Evolutionary conservation across 352 stramenopile species (phyloP), one percentile per base, ranked within the genome.

Genomic region (Albugo candida): DNA sequence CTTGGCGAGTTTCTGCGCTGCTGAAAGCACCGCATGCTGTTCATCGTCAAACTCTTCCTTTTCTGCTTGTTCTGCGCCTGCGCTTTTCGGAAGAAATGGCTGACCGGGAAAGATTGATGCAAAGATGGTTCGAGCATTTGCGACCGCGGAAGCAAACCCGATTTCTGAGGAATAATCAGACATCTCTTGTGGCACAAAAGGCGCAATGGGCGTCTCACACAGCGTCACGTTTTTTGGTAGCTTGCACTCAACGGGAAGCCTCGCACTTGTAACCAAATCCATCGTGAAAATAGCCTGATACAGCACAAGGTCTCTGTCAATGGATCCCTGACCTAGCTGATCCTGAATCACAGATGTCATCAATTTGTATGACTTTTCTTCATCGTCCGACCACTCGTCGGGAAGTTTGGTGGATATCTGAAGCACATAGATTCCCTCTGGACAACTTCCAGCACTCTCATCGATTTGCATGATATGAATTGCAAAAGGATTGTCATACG

Each of bases 391-490:
- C 62, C 65, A 78, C 27, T 73, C 64, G 0, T 39, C 27, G 3
- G 67, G 63, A 20, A 80, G 35, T 2, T 61, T 48, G 59, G 70
- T 85, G 10, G 70, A 74, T 6, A 91, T 49, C 17, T 88, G 76
- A 21, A 86, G 59, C 0, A 84, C 47, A 34, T 65, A 84, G 11
- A 60, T 63, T 13, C 60, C 70, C 11, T 63, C 62, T 2, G 73
- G 73, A 53, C 71, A 84, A 36, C 72, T 74, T 41, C 70, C 78
- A 5, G 63, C 64, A n/a, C 67, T 60, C 1, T 49, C 56, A 47
- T 92, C 78, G 2, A 85, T 63, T 47, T 88, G 73, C 14, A 92
- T 48, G 34, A 82, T 58, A 37, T 87, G 74, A 35, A 92, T 56
- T 8, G 70, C 71, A 44, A 70, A 71, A 11, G 60, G 59, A 48